These are phyloP conservation scores for Kodamaea sp. DNA, from an alignment of 1,139 yeast species.

Conservation along the genomic window DNA sequence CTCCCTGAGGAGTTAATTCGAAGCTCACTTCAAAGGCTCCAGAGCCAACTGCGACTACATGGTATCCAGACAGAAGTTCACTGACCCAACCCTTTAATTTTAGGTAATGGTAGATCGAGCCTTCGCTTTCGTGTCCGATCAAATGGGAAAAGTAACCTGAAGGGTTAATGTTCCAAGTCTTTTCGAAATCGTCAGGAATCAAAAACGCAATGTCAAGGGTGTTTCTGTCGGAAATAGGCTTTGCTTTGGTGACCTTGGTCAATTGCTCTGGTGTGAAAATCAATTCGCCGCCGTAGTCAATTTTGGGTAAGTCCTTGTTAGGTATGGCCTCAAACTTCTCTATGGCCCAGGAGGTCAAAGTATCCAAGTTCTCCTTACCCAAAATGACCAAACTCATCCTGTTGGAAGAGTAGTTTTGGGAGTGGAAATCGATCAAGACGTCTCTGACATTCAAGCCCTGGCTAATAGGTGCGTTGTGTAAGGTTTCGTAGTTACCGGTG, in stretches of 20 bases:
- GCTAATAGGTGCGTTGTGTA: slow-evolving; percentile 54
- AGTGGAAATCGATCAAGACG: slow-evolving; percentile 61
- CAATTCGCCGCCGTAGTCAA: slow-evolving; percentile 42
- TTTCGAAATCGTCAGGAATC: slow-evolving; percentile 70
- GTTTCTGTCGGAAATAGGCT: slow-evolving; percentile 81
- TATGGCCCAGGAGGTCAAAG: slow-evolving; percentile 67
- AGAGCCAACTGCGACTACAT: slow-evolving; percentile 67
- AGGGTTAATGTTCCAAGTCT: slow-evolving; percentile 69
- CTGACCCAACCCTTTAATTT: slow-evolving; percentile 80
- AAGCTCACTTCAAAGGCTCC: slow-evolving; percentile 67
- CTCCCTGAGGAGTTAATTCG: slow-evolving; percentile 75
- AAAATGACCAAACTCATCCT: slow-evolving; percentile 84
- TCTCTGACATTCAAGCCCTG: slow-evolving; percentile 62
- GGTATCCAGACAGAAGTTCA: slow-evolving; percentile 72
- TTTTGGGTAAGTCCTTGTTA: slow-evolving; percentile 54
- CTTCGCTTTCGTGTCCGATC: slow-evolving; percentile 89
- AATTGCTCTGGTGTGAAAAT: slow-evolving; percentile 46
- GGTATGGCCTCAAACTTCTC: slow-evolving; percentile 66
- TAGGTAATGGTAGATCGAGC: slow-evolving; percentile 70
- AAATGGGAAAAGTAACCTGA: slow-evolving; percentile 73
- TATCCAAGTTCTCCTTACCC: slow-evolving; percentile 78
- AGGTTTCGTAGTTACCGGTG: slow-evolving; percentile 68
- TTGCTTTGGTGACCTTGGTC: slow-evolving; percentile 60
- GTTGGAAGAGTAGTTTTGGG: slow-evolving; percentile 68
- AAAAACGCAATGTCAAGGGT: slow-evolving; percentile 67